These are phyloP conservation scores for Cyclotella atomus DNA, from an alignment of 108 stramenopile species.

Conservation along the genomic window DNA sequence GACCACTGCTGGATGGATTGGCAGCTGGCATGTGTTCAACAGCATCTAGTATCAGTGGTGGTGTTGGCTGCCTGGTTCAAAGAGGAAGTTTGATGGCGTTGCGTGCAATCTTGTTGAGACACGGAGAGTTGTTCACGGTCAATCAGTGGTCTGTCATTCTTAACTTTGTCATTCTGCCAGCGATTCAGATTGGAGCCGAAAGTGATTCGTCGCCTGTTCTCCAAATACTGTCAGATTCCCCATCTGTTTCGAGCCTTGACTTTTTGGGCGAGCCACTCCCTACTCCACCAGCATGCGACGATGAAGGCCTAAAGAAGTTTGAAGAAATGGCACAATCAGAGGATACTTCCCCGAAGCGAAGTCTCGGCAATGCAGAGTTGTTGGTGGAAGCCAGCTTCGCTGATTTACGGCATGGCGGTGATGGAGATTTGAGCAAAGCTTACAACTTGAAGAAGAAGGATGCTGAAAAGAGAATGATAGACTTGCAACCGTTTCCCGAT, in stretches of 20 bases:
- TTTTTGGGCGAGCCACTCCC: slow-evolving; percentile 73
- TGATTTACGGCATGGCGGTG: slow-evolving; percentile 86
- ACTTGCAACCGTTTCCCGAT: slow-evolving; percentile 80
- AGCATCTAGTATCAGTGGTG: slow-evolving; percentile 64
- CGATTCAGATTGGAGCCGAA: slow-evolving; percentile 71
- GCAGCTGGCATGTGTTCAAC: slow-evolving; percentile 69
- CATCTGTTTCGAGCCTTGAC: slow-evolving; percentile 80
- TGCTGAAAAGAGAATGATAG: slow-evolving; percentile 27
- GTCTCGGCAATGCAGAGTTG: slow-evolving; percentile 78
- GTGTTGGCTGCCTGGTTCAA: slow-evolving; percentile 83
- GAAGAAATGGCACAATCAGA: slow-evolving; percentile 57
- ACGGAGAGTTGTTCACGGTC: slow-evolving; percentile 69
- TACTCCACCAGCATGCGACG: slow-evolving; percentile 70
- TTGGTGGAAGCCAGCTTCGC: slow-evolving; percentile 88
- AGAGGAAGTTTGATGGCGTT: slow-evolving; percentile 81
- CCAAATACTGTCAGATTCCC: slow-evolving; percentile 82
- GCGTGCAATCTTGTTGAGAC: slow-evolving; percentile 85
- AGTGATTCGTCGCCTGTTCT: slow-evolving; percentile 67
- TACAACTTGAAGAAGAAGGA: slow-evolving; percentile 72
- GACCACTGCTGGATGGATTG: slow-evolving; percentile 84
- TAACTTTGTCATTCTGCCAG: slow-evolving; percentile 65
- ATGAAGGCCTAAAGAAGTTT: slow-evolving; percentile 70
- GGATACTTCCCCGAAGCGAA: slow-evolving; percentile 66
- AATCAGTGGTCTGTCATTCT: slow-evolving; percentile 69
- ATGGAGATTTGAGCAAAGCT: slow-evolving; percentile 80